Evolutionary conservation across 1,139 yeast genomes (phyloP).

Genomic region (Suhomyces bokatorum): DNA sequence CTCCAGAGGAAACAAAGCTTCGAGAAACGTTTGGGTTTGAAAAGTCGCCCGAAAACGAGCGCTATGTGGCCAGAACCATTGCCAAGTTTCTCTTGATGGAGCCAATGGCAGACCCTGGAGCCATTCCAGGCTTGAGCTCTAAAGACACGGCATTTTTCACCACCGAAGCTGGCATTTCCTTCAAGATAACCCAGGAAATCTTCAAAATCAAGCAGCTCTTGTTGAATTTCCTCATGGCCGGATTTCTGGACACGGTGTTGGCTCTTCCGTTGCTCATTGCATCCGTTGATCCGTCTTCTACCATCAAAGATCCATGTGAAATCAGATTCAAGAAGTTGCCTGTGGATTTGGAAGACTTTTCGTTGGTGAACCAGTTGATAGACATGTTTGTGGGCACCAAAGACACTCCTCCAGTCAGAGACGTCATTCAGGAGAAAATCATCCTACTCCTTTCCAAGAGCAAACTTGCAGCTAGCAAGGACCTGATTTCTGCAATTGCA

Average conservation of each 20-base stretch:
- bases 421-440: slow-evolving; percentile 59
- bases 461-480: slow-evolving; percentile 44
- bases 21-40: slow-evolving; percentile 31
- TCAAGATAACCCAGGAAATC: slow-evolving; percentile 50
- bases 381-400: slow-evolving; percentile 46
- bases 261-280: slow-evolving; percentile 60
- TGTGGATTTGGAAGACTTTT: slow-evolving; percentile 52
- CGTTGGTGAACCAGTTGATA: slow-evolving; percentile 45
- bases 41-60: slow-evolving; percentile 34
- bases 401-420: slow-evolving; percentile 51
- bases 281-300: slow-evolving; percentile 57
- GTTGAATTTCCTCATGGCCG: slow-evolving; percentile 39
- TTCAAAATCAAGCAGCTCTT: slow-evolving; percentile 42
- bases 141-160: slow-evolving; percentile 62
- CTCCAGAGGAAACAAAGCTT: slow-evolving; percentile 41
- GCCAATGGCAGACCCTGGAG: slow-evolving; percentile 38
- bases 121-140: slow-evolving; percentile 62
- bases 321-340: slow-evolving; percentile 51
- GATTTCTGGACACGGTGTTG: slow-evolving; percentile 38
- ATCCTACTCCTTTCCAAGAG: slow-evolving; percentile 56
- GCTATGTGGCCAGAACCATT: slow-evolving; percentile 47
- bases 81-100: slow-evolving; percentile 58
- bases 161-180: slow-evolving; percentile 63
- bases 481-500: slow-evolving; percentile 43
- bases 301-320: slow-evolving; percentile 53